Evolutionary conservation across 148 eudicot genomes (phyloP).

Genomic region (Polygonum maritimum): DNA sequence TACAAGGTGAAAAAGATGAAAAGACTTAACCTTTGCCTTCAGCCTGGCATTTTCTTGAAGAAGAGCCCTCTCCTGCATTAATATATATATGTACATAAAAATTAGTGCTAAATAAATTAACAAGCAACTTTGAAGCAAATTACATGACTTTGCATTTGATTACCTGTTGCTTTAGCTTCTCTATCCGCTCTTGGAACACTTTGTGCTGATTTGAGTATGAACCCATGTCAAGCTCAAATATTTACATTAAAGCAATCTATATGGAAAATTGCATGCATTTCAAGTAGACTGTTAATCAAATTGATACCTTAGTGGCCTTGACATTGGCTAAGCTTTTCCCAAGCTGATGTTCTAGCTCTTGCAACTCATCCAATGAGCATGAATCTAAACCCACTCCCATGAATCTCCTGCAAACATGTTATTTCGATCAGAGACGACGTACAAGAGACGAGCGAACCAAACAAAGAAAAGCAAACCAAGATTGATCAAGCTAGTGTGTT

Average conservation of each 20-base stretch:
- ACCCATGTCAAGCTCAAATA: too few species aligned
- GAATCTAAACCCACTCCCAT: conserved; percentile 45
- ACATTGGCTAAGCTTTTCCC: conserved; percentile 43
- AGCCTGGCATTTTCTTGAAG: conserved; percentile 37
- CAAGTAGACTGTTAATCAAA: background rate
- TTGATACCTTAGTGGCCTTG: conserved; percentile 53
- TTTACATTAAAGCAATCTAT: too few species aligned
- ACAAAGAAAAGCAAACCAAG: background rate
- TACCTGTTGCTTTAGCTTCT: conserved; percentile 57
- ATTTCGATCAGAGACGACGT: background rate
- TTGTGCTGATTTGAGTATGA: conserved; percentile 26
- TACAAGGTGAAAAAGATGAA: background rate
- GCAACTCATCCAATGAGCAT: conserved; percentile 58
- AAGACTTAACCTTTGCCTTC: conserved; percentile 29
- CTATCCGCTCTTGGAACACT: conserved; percentile 41
- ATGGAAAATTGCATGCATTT: too few species aligned
- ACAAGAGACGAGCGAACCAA: background rate
- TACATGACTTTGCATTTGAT: background rate
- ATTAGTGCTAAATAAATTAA: background rate
- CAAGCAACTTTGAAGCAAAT: background rate
- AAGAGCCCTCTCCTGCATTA: conserved; percentile 40
- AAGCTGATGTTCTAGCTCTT: conserved; percentile 43
- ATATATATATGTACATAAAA: background rate
- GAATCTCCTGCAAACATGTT: conserved; percentile 34
- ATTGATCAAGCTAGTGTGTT: background rate